These are phyloP conservation scores for Aspergillus tanneri DNA, from an alignment of 2,329 filamentous ascomycete species.

Conservation along the genomic window DNA sequence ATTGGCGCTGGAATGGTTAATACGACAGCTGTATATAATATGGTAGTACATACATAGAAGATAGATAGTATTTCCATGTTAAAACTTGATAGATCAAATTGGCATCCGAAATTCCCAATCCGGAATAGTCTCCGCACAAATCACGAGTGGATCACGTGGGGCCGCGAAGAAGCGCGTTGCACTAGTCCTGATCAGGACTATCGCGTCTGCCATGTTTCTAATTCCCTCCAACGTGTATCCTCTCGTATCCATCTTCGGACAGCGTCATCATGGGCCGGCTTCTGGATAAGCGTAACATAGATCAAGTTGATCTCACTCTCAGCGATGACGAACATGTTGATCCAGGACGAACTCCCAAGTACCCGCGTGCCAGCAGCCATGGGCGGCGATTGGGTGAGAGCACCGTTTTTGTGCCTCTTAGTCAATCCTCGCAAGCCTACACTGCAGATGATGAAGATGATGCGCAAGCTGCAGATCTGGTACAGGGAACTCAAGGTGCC, in stretches of 20 bases:
- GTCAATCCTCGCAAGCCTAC: constrained; percentile 28
- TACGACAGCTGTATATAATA: too few relatives aligned
- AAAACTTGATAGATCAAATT: background rate
- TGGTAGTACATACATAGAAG: too few relatives aligned
- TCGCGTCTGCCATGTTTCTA: background rate
- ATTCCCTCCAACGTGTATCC: background rate
- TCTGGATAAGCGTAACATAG: constrained; percentile 22
- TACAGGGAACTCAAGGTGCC: constrained; percentile 33
- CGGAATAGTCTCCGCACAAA: too few relatives aligned
- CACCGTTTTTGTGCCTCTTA: constrained; percentile 32
- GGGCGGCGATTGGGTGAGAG: constrained; percentile 32
- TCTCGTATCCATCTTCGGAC: background rate
- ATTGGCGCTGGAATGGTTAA: too few relatives aligned
- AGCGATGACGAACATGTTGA: constrained; percentile 26
- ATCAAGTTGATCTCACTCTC: constrained; percentile 30
- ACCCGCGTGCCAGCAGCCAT: constrained; percentile 14
- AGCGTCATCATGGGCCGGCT: constrained; percentile 13
- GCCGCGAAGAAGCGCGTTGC: constrained; percentile 15
- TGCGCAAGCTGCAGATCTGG: constrained; percentile 31
- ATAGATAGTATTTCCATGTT: too few relatives aligned
- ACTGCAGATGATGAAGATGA: constrained; percentile 38
- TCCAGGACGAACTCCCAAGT: constrained; percentile 17
- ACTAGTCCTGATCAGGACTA: constrained; percentile 8
- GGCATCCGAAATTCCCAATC: too few relatives aligned
- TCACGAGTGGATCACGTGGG: constrained; percentile 18